Conservation (phyloP, 257 asterid species). For the Apocynum venetum region DNA sequence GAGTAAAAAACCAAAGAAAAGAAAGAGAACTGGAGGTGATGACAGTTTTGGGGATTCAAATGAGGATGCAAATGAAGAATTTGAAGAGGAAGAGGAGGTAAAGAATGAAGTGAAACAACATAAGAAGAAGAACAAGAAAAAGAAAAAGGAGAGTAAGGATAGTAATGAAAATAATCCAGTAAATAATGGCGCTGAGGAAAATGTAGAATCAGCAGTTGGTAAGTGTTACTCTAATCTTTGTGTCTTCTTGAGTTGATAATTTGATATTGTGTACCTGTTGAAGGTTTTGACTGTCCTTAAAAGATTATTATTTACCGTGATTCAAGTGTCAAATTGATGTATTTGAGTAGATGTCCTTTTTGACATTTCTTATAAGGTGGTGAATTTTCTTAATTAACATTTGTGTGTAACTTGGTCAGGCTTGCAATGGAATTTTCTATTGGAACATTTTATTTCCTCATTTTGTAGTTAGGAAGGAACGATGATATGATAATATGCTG, state of each 20-base stretch:
- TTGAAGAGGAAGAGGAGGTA: conserved; percentile 27
- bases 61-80: conserved; percentile 26
- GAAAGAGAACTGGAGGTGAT: conserved; percentile 27
- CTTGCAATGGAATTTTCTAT: background rate
- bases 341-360: background rate
- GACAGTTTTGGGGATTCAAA: conserved; percentile 25
- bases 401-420: no score
- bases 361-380: background rate
- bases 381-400: background rate
- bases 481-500: background rate
- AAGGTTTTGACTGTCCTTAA: background rate
- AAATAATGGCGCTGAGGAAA: conserved; percentile 25
- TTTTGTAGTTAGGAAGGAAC: background rate
- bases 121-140: conserved; percentile 33
- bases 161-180: conserved; percentile 33
- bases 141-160: conserved; percentile 30
- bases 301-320: background rate
- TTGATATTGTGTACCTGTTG: conserved; percentile 3
- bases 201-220: conserved; percentile 44
- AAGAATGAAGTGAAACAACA: conserved; percentile 33
- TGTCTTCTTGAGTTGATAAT: background rate
- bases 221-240: conserved; percentile 25
- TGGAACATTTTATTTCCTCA: background rate
- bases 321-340: background rate
- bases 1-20: conserved; percentile 35